A percentile compares a stretch with the other conserved stretches of the same genome.
Evolutionary conservation across 805 yeast species (phyloP).

Genomic region (Barnettozyma siamensis): DNA sequence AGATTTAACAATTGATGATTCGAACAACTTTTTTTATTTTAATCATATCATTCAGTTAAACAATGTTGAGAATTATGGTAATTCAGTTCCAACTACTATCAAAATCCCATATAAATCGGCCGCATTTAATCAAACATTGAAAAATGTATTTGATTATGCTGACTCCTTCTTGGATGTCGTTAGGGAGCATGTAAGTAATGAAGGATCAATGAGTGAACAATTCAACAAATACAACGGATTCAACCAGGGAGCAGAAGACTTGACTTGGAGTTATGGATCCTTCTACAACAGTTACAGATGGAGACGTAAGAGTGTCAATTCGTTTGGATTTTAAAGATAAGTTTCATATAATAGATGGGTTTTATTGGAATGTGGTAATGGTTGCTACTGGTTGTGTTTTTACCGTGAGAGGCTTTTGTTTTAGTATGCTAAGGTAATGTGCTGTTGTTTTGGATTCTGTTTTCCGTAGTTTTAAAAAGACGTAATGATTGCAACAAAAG

Average conservation of each 20-base stretch:
- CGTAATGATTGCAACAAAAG: no score
- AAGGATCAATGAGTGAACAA: slow-evolving; percentile 84
- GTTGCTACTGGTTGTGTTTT: neutral
- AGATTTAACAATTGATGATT: slow-evolving; percentile 39
- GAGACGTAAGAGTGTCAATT: slow-evolving; percentile 41
- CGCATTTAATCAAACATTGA: slow-evolving; percentile 42
- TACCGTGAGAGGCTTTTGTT: no score
- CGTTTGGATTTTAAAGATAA: slow-evolving; percentile 15
- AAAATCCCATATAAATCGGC: slow-evolving; percentile 27
- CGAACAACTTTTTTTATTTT: slow-evolving; percentile 29
- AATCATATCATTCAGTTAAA: slow-evolving; percentile 20
- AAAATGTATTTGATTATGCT: slow-evolving; percentile 45
- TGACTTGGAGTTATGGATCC: slow-evolving; percentile 90
- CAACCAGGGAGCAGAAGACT: slow-evolving; percentile 80
- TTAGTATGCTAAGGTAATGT: no score
- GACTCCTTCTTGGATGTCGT: slow-evolving; percentile 63
- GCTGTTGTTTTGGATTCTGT: no score
- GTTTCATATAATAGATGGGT: neutral
- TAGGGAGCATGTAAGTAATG: slow-evolving; percentile 52
- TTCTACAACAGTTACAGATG: slow-evolving; percentile 64
- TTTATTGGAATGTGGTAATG: neutral
- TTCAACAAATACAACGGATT: slow-evolving; percentile 75
- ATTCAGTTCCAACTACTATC: slow-evolving; percentile 5
- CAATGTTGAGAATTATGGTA: slow-evolving; percentile 1
- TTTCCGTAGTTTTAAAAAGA: no score